These are phyloP conservation scores for Sugiyamaella marilandica DNA, from an alignment of 805 yeast species.

Conservation along the genomic window DNA sequence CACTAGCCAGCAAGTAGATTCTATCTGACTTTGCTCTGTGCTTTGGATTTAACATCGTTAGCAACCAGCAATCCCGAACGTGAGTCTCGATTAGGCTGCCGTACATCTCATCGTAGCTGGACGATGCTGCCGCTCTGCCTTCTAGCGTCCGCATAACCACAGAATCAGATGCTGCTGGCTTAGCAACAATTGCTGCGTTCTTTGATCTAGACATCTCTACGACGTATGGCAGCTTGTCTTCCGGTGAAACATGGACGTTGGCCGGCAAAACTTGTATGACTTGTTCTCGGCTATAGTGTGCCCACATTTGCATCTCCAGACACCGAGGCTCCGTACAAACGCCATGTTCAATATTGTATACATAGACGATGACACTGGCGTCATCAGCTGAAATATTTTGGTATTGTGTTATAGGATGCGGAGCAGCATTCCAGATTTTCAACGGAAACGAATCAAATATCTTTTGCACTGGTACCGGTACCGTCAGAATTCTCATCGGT, in stretches of 20 bases:
- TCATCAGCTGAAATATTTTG: not conserved
- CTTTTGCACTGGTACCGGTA: conserved; percentile 27
- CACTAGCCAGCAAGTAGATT: conserved; percentile 11
- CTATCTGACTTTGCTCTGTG: conserved; percentile 3
- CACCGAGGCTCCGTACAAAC: conserved; percentile 31
- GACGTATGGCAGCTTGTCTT: conserved; percentile 18
- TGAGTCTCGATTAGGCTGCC: conserved; percentile 13
- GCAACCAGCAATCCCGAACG: conserved; percentile 21
- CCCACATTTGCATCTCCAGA: conserved; percentile 21
- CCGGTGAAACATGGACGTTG: conserved; percentile 11
- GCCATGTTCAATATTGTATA: conserved; percentile 20
- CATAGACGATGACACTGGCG: conserved; percentile 14
- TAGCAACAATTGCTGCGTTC: not conserved
- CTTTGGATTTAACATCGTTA: conserved; percentile 12
- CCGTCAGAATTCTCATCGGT: conserved; percentile 21
- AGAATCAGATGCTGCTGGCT: not conserved
- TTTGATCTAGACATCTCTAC: conserved; percentile 1
- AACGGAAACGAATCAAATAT: conserved; percentile 34
- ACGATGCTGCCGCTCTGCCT: not conserved
- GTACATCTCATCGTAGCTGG: conserved; percentile 8
- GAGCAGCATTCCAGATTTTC: conserved; percentile 17
- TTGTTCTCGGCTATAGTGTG: conserved; percentile 9
- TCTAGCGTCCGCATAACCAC: not conserved
- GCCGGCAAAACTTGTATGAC: conserved; percentile 3
- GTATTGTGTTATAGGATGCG: conserved; percentile 1